A percentile compares a stretch with the other conserved stretches of the same genome.
Conservation (phyloP, 805 yeast species). For the Pichia manshurica region DNA sequence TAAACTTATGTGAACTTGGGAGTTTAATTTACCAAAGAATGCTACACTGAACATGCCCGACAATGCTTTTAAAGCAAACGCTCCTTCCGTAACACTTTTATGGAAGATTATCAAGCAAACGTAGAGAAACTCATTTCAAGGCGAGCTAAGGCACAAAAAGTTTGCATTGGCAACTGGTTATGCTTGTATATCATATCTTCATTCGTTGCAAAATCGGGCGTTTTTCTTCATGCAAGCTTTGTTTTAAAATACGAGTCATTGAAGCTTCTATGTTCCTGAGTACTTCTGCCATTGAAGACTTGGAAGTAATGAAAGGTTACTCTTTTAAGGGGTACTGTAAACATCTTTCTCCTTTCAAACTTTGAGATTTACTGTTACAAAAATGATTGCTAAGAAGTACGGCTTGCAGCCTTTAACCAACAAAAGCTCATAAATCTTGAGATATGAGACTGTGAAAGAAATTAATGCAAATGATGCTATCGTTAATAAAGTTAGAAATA, state of each 20-base stretch:
- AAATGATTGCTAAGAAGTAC: conserved; percentile 35
- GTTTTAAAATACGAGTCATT: conserved; percentile 35
- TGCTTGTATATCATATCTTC: conserved; percentile 29
- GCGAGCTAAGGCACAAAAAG: conserved; percentile 25
- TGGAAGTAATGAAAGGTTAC: conserved; percentile 36
- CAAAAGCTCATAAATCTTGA: conserved; percentile 28
- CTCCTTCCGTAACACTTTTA: conserved; percentile 8
- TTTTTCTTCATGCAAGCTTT: conserved; percentile 25
- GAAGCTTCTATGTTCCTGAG: conserved; percentile 42
- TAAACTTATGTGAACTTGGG: conserved; percentile 33
- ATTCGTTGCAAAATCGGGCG: conserved; percentile 13
- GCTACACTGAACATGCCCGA: conserved; percentile 24
- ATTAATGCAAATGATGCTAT: conserved; percentile 21
- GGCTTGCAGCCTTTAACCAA: conserved; percentile 46
- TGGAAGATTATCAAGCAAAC: conserved; percentile 9
- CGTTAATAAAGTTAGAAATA: conserved; percentile 16
- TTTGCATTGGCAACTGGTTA: conserved; percentile 31
- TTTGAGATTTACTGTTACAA: too few relatives aligned
- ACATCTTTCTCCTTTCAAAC: conserved; percentile 32
- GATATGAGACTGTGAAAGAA: conserved; percentile 36
- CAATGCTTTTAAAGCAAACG: conserved; percentile 22
- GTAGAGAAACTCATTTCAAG: conserved; percentile 20
- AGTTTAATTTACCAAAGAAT: conserved; percentile 16
- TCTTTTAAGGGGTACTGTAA: conserved; percentile 17
- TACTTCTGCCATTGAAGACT: conserved; percentile 31